Evolutionary conservation across 2,329 filamentous ascomycete species (phyloP), one percentile per base, ranked within the genome.

Genomic region (Sarocladium oryzae): DNA sequence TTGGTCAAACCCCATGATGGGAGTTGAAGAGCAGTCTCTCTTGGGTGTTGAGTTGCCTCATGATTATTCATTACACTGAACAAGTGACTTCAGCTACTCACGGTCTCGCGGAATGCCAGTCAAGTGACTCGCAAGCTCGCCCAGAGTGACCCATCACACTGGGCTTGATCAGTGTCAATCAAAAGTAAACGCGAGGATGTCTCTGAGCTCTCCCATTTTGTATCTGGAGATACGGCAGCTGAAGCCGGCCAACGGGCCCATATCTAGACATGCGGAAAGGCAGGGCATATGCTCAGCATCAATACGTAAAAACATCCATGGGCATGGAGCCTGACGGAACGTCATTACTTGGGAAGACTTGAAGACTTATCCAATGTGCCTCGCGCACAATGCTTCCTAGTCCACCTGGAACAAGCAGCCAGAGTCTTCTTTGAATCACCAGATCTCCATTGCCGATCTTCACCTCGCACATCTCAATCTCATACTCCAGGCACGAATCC

Each of bases 211-310:
- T n/a, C n/a, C 18, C 16, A 20, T 21, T 21, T 48, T 35, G 6
- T 10, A 3, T 20, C 23, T 20, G 10, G 36, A n/a, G 3, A 7
- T 30, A 20, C 32, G 21, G 24, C 21, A 36, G 53, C 49, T 40
- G 51, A 60, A 38, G 55, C 57, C 49, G 74, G 64, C 56, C 74
- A n/a, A n/a, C 71, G 0, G 72, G 69, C 11, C 74, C 57, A 50
- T 68, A 71, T 21, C 66, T n/a, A n/a, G n/a, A n/a, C n/a, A n/a
- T n/a, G n/a, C n/a, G n/a, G n/a, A n/a, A n/a, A n/a, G n/a, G n/a
- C n/a, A n/a, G n/a, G n/a, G n/a, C n/a, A n/a, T n/a, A n/a, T n/a
- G n/a, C n/a, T n/a, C n/a, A n/a, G n/a, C n/a, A n/a, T n/a, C n/a
- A n/a, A n/a, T n/a, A n/a, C n/a, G n/a, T n/a, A n/a, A n/a, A n/a